phyloP scores from a whole-genome alignment of 2,329 filamentous ascomycete genomes.

The Daldinia sp. region DNA sequence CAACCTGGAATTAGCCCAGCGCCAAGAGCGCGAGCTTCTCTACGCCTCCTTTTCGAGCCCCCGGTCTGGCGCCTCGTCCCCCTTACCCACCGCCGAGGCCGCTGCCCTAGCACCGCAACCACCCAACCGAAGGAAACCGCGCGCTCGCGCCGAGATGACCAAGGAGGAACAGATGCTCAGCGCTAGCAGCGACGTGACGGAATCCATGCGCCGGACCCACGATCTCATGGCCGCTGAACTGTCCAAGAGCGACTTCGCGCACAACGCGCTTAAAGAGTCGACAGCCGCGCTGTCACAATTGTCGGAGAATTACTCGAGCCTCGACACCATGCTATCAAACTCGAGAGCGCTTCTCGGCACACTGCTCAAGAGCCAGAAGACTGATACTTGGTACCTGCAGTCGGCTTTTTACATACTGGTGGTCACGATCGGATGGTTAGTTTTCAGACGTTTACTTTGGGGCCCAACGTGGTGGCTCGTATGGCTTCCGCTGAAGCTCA shows the following conservation, averaged over 20 bases:
- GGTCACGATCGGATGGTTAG: constrained; percentile 83
- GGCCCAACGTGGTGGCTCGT: constrained; percentile 92
- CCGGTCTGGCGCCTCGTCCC: constrained; percentile 54
- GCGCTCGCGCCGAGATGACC: constrained; percentile 52
- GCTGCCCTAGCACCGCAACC: constrained; percentile 40
- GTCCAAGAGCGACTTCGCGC: constrained; percentile 86
- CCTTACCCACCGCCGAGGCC: constrained; percentile 45
- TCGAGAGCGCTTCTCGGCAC: constrained; percentile 82
- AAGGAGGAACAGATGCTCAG: constrained; percentile 77
- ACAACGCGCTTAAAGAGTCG: constrained; percentile 87
- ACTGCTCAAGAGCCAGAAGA: constrained; percentile 89
- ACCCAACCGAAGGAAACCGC: constrained; percentile 52
- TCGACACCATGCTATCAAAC: constrained; percentile 81
- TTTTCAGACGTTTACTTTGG: constrained; percentile 87
- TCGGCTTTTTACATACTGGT: constrained; percentile 87
- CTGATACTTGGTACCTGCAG: constrained; percentile 97
- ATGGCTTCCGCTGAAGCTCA: constrained; percentile 80
- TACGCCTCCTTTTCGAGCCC: constrained; percentile 72
- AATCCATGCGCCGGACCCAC: constrained; percentile 86
- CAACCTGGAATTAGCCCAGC: constrained; percentile 78
- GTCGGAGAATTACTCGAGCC: constrained; percentile 81
- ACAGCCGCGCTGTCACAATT: constrained; percentile 85
- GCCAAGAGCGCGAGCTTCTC: constrained; percentile 80
- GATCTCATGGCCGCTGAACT: constrained; percentile 88
- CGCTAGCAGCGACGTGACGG: constrained; percentile 85